Evolutionary conservation across 345 rosid species (phyloP).

Genomic region (Euphorbia lathyris): DNA sequence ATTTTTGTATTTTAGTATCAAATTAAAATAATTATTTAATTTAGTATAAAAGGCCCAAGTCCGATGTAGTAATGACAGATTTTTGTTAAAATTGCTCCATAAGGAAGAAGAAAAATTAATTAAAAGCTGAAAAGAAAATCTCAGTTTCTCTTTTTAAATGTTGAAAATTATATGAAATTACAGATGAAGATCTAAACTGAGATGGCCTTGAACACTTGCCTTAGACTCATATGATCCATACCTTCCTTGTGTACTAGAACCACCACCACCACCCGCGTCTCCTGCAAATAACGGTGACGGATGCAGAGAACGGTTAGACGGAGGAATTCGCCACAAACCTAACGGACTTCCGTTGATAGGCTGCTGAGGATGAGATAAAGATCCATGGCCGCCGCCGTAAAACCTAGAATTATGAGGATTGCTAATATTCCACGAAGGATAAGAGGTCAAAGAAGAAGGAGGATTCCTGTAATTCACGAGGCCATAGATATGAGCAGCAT

Average conservation of each 20-base stretch:
- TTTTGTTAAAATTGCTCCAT: too few relatives aligned
- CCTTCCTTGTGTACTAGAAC: constrained; percentile 38
- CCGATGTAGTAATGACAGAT: too few relatives aligned
- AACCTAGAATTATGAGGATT: constrained; percentile 36
- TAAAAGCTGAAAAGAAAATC: constrained; percentile 9
- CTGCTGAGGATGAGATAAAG: constrained; percentile 32
- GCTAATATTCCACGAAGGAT: constrained; percentile 54
- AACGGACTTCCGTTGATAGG: constrained; percentile 76
- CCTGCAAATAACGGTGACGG: constrained; percentile 42
- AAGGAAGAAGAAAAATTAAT: too few relatives aligned
- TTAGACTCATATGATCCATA: constrained; percentile 45
- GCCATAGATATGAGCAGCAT: constrained; percentile 48
- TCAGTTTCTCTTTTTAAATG: not conserved
- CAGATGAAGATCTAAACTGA: constrained; percentile 98
- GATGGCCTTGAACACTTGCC: constrained; percentile 60
- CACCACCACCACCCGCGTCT: constrained; percentile 29
- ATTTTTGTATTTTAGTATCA: not conserved
- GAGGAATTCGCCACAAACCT: constrained; percentile 74
- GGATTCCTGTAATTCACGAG: constrained; percentile 49
- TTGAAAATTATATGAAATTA: constrained; percentile 27
- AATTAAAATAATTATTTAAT: too few relatives aligned
- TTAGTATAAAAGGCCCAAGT: too few relatives aligned
- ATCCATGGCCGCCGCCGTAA: constrained; percentile 35
- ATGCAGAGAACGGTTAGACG: constrained; percentile 36
- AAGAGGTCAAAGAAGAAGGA: constrained; percentile 27